These are phyloP conservation scores for Anisogramma anomala DNA, from an alignment of 2,329 filamentous ascomycete species.

Conservation along the genomic window DNA sequence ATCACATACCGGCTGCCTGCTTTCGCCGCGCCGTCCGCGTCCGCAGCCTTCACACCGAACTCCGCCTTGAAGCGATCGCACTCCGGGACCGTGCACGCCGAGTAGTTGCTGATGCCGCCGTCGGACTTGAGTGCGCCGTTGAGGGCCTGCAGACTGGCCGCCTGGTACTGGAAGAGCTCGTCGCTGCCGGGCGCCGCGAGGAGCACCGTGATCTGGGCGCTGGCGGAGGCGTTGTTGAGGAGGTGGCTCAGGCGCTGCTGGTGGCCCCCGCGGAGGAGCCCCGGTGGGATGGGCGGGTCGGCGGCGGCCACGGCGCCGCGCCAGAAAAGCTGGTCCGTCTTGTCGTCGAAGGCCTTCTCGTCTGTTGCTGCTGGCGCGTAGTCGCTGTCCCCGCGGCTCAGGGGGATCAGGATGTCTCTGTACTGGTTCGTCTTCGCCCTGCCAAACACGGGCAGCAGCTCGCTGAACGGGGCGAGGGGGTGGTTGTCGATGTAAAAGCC, in stretches of 20 bases:
- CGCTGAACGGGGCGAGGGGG: conserved; percentile 47
- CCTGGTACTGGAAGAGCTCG: conserved; percentile 42
- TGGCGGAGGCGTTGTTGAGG: conserved; percentile 43
- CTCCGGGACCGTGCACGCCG: conserved; percentile 38
- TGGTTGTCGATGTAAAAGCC: conserved; percentile 60
- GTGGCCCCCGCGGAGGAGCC: conserved; percentile 54
- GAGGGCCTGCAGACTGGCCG: conserved; percentile 40
- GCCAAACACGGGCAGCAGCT: conserved; percentile 65
- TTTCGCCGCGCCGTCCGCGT: conserved; percentile 34
- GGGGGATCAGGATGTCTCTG: conserved; percentile 64
- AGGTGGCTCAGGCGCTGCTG: conserved; percentile 61
- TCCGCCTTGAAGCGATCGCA: conserved; percentile 42
- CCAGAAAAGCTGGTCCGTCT: conserved; percentile 60
- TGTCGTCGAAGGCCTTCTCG: conserved; percentile 42
- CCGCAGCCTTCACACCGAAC: conserved; percentile 32
- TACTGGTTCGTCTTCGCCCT: conserved; percentile 61
- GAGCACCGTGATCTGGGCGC: conserved; percentile 41
- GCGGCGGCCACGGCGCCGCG: conserved; percentile 48
- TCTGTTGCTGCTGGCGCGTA: conserved; percentile 34
- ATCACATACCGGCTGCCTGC: conserved; percentile 60
- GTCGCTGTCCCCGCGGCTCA: conserved; percentile 28
- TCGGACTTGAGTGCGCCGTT: conserved; percentile 43
- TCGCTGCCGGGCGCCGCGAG: conserved; percentile 33
- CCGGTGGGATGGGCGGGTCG: conserved; percentile 37
- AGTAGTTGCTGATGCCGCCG: conserved; percentile 47